Percentiles rank a stretch among this genome's conserved stretches.
Conservation (phyloP, 2,329 filamentous ascomycete genomes). For the Penicillium hordei region DNA sequence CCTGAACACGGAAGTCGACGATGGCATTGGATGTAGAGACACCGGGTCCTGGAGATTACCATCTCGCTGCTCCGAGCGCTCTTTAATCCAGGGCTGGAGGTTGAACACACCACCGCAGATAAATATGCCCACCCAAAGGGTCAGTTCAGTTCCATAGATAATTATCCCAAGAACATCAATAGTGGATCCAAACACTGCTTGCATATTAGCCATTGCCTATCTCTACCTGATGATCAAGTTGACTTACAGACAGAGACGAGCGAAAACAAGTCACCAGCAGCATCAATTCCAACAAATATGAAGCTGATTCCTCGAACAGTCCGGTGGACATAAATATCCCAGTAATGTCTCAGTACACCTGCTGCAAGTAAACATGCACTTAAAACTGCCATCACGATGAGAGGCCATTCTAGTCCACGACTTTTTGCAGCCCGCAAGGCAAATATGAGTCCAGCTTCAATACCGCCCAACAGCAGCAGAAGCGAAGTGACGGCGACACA, state of each 20-base stretch:
- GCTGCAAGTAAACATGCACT: constrained; percentile 63
- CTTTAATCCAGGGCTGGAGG: constrained; percentile 57
- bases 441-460: constrained; percentile 61
- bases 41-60: constrained; percentile 14
- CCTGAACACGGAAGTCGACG: constrained; percentile 64
- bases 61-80: constrained; percentile 16
- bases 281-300: constrained; percentile 69
- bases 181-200: constrained; percentile 24
- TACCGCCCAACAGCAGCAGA: constrained; percentile 57
- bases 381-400: constrained; percentile 65
- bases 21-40: constrained; percentile 52
- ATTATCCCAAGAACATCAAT: constrained; percentile 61
- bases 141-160: constrained; percentile 66
- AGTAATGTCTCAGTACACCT: constrained; percentile 68
- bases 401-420: constrained; percentile 57
- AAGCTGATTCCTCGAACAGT: constrained; percentile 72
- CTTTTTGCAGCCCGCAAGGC: constrained; percentile 51
- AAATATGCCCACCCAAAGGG: constrained; percentile 67
- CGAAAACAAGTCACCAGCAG: constrained; percentile 66
- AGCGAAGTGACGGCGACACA: constrained; percentile 53
- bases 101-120: constrained; percentile 66
- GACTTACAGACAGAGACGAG: constrained; percentile 57
- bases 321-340: constrained; percentile 65
- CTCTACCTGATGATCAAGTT: not conserved
- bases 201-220: not conserved